A percentile compares a stretch with the other conserved stretches of the same genome.
Evolutionary conservation across 2,329 filamentous ascomycete species (phyloP).

Genomic region (Pseudonectria foliicola): DNA sequence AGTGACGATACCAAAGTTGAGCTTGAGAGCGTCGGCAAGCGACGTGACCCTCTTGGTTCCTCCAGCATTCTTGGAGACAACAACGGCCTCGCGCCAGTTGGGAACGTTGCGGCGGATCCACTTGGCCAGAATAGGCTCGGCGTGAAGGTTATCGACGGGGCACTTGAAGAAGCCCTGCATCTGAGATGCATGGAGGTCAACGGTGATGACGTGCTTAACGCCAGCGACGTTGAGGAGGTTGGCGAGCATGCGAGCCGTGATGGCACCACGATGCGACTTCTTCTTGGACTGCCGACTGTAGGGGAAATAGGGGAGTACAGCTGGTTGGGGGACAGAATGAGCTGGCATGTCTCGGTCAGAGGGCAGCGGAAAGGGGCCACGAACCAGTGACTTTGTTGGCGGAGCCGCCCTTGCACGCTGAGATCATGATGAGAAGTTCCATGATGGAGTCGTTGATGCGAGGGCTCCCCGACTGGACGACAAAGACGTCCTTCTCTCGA

Average conservation of each 20-base stretch:
- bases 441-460: conserved; percentile 99
- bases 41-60: conserved; percentile 97
- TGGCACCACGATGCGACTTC: conserved; percentile 92
- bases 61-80: conserved; percentile 96
- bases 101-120: conserved; percentile 90
- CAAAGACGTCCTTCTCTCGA: conserved; percentile 97
- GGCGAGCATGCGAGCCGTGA: conserved; percentile 93
- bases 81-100: conserved; percentile 84
- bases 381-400: conserved; percentile 93
- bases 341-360: conserved; percentile 10
- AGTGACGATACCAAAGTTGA: conserved; percentile 95
- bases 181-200: conserved; percentile 94
- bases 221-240: conserved; percentile 91
- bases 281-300: conserved; percentile 99
- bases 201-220: conserved; percentile 94
- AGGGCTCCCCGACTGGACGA: conserved; percentile 91
- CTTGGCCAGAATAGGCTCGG: conserved; percentile 87
- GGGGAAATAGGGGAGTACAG: conserved; percentile 92
- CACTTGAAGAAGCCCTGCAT: conserved; percentile 99
- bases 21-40: conserved; percentile 86
- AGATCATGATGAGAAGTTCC: conserved; percentile 99
- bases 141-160: conserved; percentile 94
- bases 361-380: conserved; percentile 21
- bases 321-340: conserved; percentile 35
- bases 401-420: conserved; percentile 94